Conservation (phyloP, 2,329 filamentous ascomycete genomes). For the Podosphaera fusca region DNA sequence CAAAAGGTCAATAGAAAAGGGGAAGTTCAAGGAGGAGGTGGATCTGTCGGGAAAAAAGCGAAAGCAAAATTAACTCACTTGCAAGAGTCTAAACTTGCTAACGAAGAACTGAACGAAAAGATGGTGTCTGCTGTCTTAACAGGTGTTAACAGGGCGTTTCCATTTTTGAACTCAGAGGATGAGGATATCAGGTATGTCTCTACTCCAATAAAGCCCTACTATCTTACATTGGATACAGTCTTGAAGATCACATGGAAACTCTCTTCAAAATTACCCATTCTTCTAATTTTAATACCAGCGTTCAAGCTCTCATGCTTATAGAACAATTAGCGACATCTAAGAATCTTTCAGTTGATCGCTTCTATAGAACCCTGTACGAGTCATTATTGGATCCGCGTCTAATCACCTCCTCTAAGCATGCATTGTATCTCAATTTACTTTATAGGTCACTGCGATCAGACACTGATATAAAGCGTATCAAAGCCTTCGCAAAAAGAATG, state of each 20-base stretch:
- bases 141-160: constrained; percentile 86
- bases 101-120: constrained; percentile 48
- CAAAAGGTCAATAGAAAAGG: constrained; percentile 25
- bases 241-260: constrained; percentile 78
- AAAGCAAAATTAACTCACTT: constrained; percentile 19
- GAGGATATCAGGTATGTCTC: constrained; percentile 34
- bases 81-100: constrained; percentile 18
- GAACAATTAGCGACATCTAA: constrained; percentile 72
- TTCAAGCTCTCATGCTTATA: constrained; percentile 84
- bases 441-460: constrained; percentile 77
- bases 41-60: constrained; percentile 27
- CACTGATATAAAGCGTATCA: constrained; percentile 71
- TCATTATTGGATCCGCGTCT: constrained; percentile 79
- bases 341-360: constrained; percentile 65
- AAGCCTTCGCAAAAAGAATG: constrained; percentile 87
- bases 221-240: constrained; percentile 20
- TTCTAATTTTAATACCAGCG: constrained; percentile 94
- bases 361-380: constrained; percentile 89
- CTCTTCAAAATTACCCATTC: constrained; percentile 93
- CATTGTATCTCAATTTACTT: constrained; percentile 79
- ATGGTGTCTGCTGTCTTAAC: constrained; percentile 77
- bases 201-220: too few species aligned
- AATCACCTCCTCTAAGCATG: constrained; percentile 76
- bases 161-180: constrained; percentile 61
- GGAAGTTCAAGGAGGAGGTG: constrained; percentile 29